Evolutionary conservation across 2,329 filamentous ascomycete species (phyloP), one percentile per base, ranked within the genome.

Genomic region (Aureobasidium uvarum): DNA sequence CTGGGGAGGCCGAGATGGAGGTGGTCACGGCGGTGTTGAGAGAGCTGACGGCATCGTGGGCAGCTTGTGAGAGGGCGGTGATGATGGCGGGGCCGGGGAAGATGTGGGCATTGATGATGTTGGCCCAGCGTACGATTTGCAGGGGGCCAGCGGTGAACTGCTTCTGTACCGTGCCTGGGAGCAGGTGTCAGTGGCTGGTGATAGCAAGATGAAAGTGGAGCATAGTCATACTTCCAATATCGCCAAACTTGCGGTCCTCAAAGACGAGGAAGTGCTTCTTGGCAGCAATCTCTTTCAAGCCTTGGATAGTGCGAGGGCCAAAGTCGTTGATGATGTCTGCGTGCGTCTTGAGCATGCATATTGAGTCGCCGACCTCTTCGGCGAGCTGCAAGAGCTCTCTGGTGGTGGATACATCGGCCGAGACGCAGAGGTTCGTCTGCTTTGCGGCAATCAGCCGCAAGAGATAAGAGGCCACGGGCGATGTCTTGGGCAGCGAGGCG

Each of bases 251-350:
- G 67, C 82, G 75, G 70, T 84, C 82, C 71, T 84, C 82, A 69
- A 84, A 84, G 43, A 84, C 76, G 16, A 84, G 66, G 69, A 84
- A 84, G 58, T 76, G 76, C 70, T 83, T 83, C 63, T 80, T 75
- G 69, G 74, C 73, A 2, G 81, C 77, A 50, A 84, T 77, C 43
- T 82, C 81, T 56, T 78, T 74, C 68, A 84, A 71, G 0, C 78
- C 77, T 66, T 77, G 71, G 20, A 82, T 81, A 1, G 84, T 86
- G 66, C 83, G 79, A 66, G 84, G 81, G 16, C 80, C 81, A 79
- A 85, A 87, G 74, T 87, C 85, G 68, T 82, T 80, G 69, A 87
- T 82, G 62, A 85, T 85, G 74, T 87, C 85, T 64, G 83, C 84
- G 71, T 86, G 84, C 5, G 86, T 84, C 74, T 86, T 85, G 64